Conservation (phyloP, 257 asterid species). For the Solanum phureja region DNA sequence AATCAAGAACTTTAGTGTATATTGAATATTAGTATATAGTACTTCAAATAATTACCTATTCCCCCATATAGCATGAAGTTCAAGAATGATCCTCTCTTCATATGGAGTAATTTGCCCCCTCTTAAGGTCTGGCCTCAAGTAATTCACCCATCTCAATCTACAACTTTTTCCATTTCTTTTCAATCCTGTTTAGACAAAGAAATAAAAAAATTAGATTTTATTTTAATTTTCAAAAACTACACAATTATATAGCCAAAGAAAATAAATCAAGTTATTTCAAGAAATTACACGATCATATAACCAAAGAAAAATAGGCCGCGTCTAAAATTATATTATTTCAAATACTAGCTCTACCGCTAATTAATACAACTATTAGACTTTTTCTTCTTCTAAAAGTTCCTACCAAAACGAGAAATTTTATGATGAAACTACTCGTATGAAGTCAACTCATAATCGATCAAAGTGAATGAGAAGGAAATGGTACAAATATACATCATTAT, state of each 20-base stretch:
- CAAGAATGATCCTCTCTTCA: conserved; percentile 42
- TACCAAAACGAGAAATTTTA: not conserved
- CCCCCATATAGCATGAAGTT: conserved; percentile 53
- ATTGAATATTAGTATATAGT: not conserved
- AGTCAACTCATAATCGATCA: not conserved
- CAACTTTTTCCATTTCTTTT: conserved; percentile 50
- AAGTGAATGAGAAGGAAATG: not conserved
- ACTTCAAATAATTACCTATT: conserved; percentile 26
- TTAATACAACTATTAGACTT: not conserved
- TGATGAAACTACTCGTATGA: not conserved
- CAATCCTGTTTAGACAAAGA: conserved; percentile 17
- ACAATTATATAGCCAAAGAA: not conserved
- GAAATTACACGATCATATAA: not conserved
- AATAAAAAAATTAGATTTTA: no score
- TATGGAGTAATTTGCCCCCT: conserved; percentile 41
- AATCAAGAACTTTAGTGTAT: not conserved
- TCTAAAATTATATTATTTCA: not conserved
- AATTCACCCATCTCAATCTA: conserved; percentile 56
- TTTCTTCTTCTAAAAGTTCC: conserved; percentile 1
- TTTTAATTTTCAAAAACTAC: no score
- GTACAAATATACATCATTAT: not conserved
- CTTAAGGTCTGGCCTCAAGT: conserved; percentile 48
- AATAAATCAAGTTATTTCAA: not conserved
- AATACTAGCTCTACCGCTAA: not conserved
- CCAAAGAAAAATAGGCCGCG: not conserved